Evolutionary conservation across 257 asterid genomes (phyloP), one percentile per base, ranked within the genome.

Genomic region (Jacaranda mimosifolia): DNA sequence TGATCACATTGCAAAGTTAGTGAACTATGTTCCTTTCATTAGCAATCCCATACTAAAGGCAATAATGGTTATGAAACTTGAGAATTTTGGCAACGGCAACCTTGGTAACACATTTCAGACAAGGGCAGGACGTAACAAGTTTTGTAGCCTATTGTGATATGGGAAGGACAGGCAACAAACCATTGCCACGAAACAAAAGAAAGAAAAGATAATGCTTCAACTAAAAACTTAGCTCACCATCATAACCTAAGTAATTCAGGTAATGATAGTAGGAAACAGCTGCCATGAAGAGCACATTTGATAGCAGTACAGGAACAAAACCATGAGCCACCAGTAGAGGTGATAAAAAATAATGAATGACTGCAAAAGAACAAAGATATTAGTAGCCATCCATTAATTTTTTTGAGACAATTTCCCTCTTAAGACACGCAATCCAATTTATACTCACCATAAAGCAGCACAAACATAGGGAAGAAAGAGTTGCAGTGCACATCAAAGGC

Each of bases 401-500:
- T 40, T 73, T 72, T 46, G 75, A 56, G 35, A 70, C 72, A 67
- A 69, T 67, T 79, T 17, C 18, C 39, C 35, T 69, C 38, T 38
- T 38, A 69, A 43, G 51, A 35, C 19, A 66, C 69, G 57, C 68
- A 70, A 18, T 72, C 66, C 40, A 65, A 45, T 48, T 74, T 12
- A 58, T 35, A 67, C 93, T 77, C 80, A 96, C 98, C 98, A 66
- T 93, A 93, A 56, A 96, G 94, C 84, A 96, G 86, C 75, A 91
- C 91, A 75, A 91, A 91, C 92, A 93, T 58, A 32, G 99, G 98
- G 90, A 96, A 96, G 95, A 93, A 96, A 81, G 98, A 96, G 93
- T 96, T 96, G 97, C 98, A 93, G 87, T 96, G 99, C 55, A 96
- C 97, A 83, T 96, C 99, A 87, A 96, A 96, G 58, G 99, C 92